Evolutionary conservation across 768 basidiomycete species (phyloP), one percentile per base, ranked within the genome.

Genomic region (Leccinum rimulosum): DNA sequence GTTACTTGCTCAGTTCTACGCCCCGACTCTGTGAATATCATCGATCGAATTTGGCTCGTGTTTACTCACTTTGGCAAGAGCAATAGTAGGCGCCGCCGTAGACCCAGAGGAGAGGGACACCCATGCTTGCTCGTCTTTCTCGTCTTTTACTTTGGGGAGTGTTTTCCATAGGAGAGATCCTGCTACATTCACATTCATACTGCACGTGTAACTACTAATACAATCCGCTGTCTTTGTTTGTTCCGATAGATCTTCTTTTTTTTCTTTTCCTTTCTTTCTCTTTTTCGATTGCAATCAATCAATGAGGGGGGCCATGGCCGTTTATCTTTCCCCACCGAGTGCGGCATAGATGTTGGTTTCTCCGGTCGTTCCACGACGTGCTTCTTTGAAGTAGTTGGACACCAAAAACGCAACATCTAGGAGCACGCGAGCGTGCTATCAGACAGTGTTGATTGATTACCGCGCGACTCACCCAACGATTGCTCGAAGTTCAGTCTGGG

Each of bases 401-500:
- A 95, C 80, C 53, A 95, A 74, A 78, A 95, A 95, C 0, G 93
- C 93, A 25, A 95, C 84, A 66, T 93, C 91, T 87, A 9, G 8
- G 31, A 0, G 25, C 36, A 25, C 35, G 22, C 15, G 31, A 28
- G 31, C 22, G 33, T 63, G 55, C 9, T 28, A 56, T 4, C 9
- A 2, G 12, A 56, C 19, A 11, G 45, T 22, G 19, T 14, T 0
- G 5, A 22, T 38, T 15, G 22, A 5, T 55, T 30, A 49, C 19
- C 12, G 9, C 9, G 12, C 22, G n/a, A 77, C 85, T 61, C 64
- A 93, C 93, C 93, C n/a, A 98, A 80, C 49, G 88, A 89, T 72
- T 96, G 95, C 73, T 96, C 95, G 65, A 94, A 94, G 72, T 97
- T 96, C 62, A 98, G 75, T 49, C 95, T 77, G 2, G 95, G 96